phyloP scores from a whole-genome alignment of 257 asterid species.

The Schizonepeta tenuifolia region DNA sequence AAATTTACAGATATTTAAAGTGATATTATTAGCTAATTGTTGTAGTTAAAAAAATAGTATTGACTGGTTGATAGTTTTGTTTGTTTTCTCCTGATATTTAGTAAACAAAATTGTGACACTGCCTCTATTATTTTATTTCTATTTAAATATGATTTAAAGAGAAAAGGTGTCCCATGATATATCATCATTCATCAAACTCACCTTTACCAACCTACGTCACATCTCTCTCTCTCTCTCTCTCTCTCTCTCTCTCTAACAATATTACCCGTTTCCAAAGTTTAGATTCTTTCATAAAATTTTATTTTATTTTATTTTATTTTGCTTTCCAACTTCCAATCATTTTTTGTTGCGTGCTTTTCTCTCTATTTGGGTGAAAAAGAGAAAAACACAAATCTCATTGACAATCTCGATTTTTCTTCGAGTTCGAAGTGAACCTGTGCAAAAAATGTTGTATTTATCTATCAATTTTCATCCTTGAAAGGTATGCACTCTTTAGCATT shows the following conservation, averaged over 20 bases:
- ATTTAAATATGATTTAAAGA: background rate
- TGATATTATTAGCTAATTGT: background rate
- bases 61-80: background rate
- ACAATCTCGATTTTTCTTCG: background rate
- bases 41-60: background rate
- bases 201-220: slow-evolving; percentile 9
- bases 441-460: slow-evolving; percentile 28
- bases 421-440: slow-evolving; percentile 36
- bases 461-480: slow-evolving; percentile 14
- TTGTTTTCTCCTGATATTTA: background rate
- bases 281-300: slow-evolving; percentile 11
- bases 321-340: slow-evolving; percentile 24
- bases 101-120: background rate
- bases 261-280: slow-evolving; percentile 5
- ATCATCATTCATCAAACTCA: background rate
- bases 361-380: slow-evolving; percentile 27
- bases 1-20: background rate
- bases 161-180: background rate
- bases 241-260: slow-evolving; percentile 37
- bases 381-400: slow-evolving; percentile 17
- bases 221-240: slow-evolving; percentile 17
- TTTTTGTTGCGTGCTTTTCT: slow-evolving; percentile 33
- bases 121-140: background rate
- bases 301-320: background rate
- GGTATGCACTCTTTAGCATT: slow-evolving; percentile 30